phyloP scores from a whole-genome alignment of 495 filamentous ascomycete genomes.

The Penicillium paradoxum region DNA sequence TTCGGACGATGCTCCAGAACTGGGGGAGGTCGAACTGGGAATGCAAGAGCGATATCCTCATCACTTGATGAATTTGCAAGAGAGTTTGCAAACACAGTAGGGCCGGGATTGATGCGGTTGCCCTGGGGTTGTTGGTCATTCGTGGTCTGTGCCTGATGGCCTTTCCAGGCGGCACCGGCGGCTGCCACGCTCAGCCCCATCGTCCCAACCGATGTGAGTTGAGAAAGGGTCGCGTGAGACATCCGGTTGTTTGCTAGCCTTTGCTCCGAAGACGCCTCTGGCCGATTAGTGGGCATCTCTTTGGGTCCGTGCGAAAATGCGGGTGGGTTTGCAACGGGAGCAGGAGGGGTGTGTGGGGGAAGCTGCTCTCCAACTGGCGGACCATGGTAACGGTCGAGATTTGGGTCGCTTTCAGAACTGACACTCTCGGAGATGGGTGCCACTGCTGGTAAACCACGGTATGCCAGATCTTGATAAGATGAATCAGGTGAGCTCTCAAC shows the following conservation, averaged over 20 bases:
- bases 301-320: slow-evolving; percentile 68
- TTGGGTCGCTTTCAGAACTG: slow-evolving; percentile 52
- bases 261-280: slow-evolving; percentile 68
- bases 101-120: neutral
- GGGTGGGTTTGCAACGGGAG: slow-evolving; percentile 70
- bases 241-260: slow-evolving; percentile 73
- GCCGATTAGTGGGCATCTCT: slow-evolving; percentile 59
- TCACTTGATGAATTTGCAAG: slow-evolving; percentile 19
- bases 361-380: slow-evolving; percentile 43
- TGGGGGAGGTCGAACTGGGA: slow-evolving; percentile 12
- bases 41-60: slow-evolving; percentile 12
- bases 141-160: slow-evolving; percentile 20
- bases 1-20: slow-evolving; percentile 17
- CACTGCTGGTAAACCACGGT: slow-evolving; percentile 18
- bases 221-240: slow-evolving; percentile 72
- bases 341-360: slow-evolving; percentile 55
- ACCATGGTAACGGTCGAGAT: neutral
- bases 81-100: slow-evolving; percentile 4
- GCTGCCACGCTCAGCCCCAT: slow-evolving; percentile 34
- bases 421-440: slow-evolving; percentile 43
- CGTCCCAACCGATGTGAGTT: slow-evolving; percentile 63
- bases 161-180: slow-evolving; percentile 28
- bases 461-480: slow-evolving; percentile 41
- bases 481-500: slow-evolving; percentile 31
- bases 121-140: slow-evolving; percentile 13